Base-by-base conservation (phyloP, 2,329 filamentous ascomycete genomes). In the Fusarium anthophilum region DNA sequence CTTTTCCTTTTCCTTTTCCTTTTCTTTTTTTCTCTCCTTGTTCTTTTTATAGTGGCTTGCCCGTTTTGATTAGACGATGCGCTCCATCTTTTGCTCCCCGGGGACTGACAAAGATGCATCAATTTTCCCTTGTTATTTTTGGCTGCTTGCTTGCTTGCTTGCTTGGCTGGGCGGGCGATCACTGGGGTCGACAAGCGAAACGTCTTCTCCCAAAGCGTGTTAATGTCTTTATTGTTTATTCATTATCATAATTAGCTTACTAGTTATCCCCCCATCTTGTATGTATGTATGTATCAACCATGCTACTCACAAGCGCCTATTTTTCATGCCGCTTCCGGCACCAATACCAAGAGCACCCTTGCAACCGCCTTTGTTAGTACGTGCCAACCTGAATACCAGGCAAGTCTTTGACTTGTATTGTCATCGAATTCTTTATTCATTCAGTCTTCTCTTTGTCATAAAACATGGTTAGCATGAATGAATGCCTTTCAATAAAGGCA, bases 1-100 rank as follows among this genome's bases (percentile, higher is more conserved):
- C 51, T 48, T 41, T 28, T n/a, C 10, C 24, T 56, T 45, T 18
- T 45, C 10, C 24, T 56, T 45, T 18, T 45, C 9, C 51, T 48
- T 41, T 26, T n/a, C 8, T 26, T 56, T 45, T 18, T 45, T 12
- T 35, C 14, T 35, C 32, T 18, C 41, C 13, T 50, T 30, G 30
- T 51, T 32, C 30, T 47, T n/a, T 28, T 43, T 50, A 22, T 51
- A 63, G 63, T 39, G 65, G 73, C 44, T 54, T 62, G 60, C 39
- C n/a, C 60, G 55, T 68, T 63, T 58, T 59, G 63, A 65, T 43
- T 74, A 74, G 70, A 75, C 70, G 63, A 71, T 75, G 70, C 32
- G 43, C 63, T 74, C 50, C 41, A 63, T 73, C 57, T 59, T 64
- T 60, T 50, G 60, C 51, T 61, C 66, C 73, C 38, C 66, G 37